Evolutionary conservation across 1,139 yeast genomes (phyloP).

Genomic region (Scheffersomyces insectosa): DNA sequence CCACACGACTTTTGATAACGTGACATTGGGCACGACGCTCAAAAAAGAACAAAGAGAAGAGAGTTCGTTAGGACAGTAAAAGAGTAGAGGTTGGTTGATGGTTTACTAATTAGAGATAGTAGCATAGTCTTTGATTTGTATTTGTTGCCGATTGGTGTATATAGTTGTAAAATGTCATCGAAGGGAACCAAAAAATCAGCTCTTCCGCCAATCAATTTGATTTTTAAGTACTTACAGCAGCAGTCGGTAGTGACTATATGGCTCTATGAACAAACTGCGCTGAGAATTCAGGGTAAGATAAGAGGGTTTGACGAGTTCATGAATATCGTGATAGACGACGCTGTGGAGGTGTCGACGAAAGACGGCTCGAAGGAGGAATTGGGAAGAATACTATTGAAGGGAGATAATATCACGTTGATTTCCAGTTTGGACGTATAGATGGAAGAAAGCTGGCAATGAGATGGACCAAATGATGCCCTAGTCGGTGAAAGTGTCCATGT

Average conservation of each 20-base stretch:
- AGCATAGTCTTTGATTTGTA: too few species aligned
- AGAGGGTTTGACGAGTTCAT: constrained; percentile 96
- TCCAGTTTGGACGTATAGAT: constrained; percentile 49
- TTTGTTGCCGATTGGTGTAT: too few species aligned
- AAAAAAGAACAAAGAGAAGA: too few species aligned
- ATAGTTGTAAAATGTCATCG: too few species aligned
- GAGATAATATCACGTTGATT: constrained; percentile 89
- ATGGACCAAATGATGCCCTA: too few species aligned
- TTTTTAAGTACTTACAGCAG: constrained; percentile 83
- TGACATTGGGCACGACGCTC: too few species aligned
- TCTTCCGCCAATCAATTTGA: constrained; percentile 89
- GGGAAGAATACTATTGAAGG: constrained; percentile 74
- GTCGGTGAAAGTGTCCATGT: too few species aligned
- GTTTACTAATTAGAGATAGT: too few species aligned
- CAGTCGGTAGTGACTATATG: constrained; percentile 79
- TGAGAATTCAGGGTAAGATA: constrained; percentile 79
- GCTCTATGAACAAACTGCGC: constrained; percentile 82
- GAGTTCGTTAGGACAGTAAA: too few species aligned
- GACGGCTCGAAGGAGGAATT: constrained; percentile 43
- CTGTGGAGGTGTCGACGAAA: constrained; percentile 59
- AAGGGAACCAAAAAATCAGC: constrained; percentile 34
- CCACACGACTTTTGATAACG: too few species aligned
- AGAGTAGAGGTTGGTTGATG: too few species aligned
- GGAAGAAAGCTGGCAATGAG: constrained; percentile 6
- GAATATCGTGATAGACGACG: constrained; percentile 93